phyloP scores from a whole-genome alignment of 805 yeast species.

The Ogataea trehaloabstinens region DNA sequence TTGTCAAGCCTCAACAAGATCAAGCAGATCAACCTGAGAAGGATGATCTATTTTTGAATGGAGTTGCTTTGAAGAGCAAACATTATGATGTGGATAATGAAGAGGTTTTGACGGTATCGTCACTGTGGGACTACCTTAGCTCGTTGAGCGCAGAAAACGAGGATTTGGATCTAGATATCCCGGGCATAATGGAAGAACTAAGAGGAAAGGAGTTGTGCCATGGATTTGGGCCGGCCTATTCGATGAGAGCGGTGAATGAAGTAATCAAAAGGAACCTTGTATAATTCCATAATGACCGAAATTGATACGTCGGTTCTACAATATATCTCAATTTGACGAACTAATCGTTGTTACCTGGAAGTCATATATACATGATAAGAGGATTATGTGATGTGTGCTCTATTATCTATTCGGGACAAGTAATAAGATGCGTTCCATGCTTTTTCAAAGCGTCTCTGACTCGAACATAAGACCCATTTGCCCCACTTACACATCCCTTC shows the following conservation, averaged over 20 bases:
- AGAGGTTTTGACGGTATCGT: slow-evolving; percentile 65
- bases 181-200: slow-evolving; percentile 54
- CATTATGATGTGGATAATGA: slow-evolving; percentile 30
- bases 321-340: slow-evolving; percentile 11
- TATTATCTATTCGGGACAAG: background rate
- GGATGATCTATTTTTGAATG: slow-evolving; percentile 6
- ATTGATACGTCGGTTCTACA: no score
- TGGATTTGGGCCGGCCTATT: slow-evolving; percentile 74
- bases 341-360: no score
- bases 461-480: slow-evolving; percentile 70
- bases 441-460: slow-evolving; percentile 74
- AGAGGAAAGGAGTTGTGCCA: slow-evolving; percentile 75
- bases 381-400: no score
- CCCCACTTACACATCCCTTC: slow-evolving; percentile 90
- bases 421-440: slow-evolving; percentile 27
- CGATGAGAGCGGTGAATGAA: slow-evolving; percentile 41
- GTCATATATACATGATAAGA: no score
- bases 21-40: background rate
- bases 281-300: background rate
- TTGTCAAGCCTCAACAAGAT: background rate
- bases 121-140: slow-evolving; percentile 78
- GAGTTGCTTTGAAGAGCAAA: slow-evolving; percentile 7
- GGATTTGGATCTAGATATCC: slow-evolving; percentile 50
- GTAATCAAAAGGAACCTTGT: slow-evolving; percentile 24
- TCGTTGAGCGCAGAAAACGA: slow-evolving; percentile 47